Percentiles rank a stretch among this genome's conserved stretches.
Conservation (phyloP, 2,329 filamentous ascomycete species). For the Aspergillus hortae region DNA sequence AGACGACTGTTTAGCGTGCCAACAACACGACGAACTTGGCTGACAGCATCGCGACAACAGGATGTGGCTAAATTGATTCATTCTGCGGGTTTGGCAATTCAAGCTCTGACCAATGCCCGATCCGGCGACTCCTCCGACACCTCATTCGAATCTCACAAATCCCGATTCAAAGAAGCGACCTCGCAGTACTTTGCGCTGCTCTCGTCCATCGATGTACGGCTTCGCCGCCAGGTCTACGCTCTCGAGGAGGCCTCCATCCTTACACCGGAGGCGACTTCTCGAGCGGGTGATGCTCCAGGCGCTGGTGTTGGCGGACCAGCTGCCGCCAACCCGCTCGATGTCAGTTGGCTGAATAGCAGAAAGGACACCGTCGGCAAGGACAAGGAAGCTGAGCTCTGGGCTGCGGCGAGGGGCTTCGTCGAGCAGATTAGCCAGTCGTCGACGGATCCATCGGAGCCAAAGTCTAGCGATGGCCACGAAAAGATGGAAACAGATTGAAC, state of each 20-base stretch:
- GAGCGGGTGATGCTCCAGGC: conserved; percentile 27
- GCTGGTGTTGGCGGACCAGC: conserved; percentile 26
- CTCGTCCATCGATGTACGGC: conserved; percentile 68
- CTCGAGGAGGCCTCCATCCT: conserved; percentile 80
- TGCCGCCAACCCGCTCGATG: conserved; percentile 62
- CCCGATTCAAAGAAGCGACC: conserved; percentile 54
- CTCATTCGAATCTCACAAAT: conserved; percentile 54
- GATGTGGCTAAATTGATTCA: conserved; percentile 54
- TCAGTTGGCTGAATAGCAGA: conserved; percentile 85
- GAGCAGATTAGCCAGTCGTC: conserved; percentile 32
- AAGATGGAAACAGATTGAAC: conserved; percentile 40
- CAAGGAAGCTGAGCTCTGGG: conserved; percentile 80
- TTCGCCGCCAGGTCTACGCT: conserved; percentile 72
- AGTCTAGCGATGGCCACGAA: conserved; percentile 21
- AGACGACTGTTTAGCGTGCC: not conserved
- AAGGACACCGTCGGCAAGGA: conserved; percentile 76
- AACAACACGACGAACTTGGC: not conserved
- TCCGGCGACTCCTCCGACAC: conserved; percentile 34
- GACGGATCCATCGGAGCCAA: conserved; percentile 4
- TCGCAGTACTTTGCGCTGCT: conserved; percentile 67
- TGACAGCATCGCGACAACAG: conserved; percentile 22
- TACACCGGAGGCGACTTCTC: conserved; percentile 38
- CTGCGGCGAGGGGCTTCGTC: conserved; percentile 56
- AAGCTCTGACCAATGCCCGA: conserved; percentile 57
- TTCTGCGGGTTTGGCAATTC: conserved; percentile 60